Conservation (phyloP, 176 grass and related monocot genomes). For the Puya raimondii region DNA sequence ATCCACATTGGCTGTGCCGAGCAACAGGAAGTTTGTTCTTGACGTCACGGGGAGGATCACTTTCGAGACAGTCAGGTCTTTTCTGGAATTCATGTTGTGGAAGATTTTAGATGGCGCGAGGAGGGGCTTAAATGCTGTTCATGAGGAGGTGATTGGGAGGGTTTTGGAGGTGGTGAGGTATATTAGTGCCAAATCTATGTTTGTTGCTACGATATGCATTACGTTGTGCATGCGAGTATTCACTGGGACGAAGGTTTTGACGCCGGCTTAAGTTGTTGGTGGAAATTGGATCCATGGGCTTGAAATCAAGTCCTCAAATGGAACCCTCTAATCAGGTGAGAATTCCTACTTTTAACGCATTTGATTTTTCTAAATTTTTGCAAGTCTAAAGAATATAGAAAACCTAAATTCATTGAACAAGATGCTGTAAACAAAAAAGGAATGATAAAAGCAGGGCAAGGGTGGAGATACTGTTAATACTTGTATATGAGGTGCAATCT, state of each 20-base stretch:
- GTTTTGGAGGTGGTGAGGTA: conserved; percentile 47
- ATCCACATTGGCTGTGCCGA: conserved; percentile 55
- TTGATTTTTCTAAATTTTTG: not conserved
- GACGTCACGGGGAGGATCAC: conserved; percentile 90
- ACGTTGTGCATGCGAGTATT: conserved; percentile 70
- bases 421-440: no score
- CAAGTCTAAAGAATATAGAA: not conserved
- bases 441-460: no score
- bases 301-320: not conserved
- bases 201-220: conserved; percentile 60
- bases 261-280: conserved; percentile 22
- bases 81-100: conserved; percentile 85
- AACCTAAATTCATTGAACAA: no score
- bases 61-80: conserved; percentile 85
- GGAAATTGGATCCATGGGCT: not conserved
- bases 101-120: conserved; percentile 43
- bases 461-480: no score
- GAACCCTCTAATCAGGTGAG: not conserved
- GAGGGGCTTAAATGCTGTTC: conserved; percentile 23
- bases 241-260: conserved; percentile 43
- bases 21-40: conserved; percentile 73
- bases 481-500: no score
- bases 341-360: not conserved
- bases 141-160: conserved; percentile 18
- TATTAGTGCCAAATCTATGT: conserved; percentile 63